phyloP scores from a whole-genome alignment of 441 rosid genomes.

The Corymbia citriodora region DNA sequence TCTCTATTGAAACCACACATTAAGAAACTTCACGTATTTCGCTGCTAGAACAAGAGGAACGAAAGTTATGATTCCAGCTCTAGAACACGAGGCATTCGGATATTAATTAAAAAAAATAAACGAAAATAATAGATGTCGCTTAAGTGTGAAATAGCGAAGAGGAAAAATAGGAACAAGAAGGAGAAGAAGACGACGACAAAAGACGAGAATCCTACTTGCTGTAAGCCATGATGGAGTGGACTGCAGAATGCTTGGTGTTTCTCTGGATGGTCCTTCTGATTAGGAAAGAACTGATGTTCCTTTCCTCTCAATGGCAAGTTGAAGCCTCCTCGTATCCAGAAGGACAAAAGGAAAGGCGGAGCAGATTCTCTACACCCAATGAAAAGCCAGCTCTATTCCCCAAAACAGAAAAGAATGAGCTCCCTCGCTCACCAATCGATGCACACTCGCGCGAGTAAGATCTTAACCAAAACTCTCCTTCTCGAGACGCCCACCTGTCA shows the following conservation, averaged over 20 bases:
- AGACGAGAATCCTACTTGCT: neutral
- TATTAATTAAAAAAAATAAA: neutral
- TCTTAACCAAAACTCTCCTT: neutral
- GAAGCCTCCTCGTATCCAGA: neutral
- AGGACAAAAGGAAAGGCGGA: neutral
- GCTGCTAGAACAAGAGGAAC: neutral
- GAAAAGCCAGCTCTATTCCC: neutral
- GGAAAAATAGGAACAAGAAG: accelerated
- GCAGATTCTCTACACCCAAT: neutral
- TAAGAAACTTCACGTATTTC: neutral
- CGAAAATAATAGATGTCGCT: accelerated
- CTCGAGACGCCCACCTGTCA: neutral
- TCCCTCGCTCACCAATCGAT: accelerated
- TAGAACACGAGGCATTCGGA: neutral
- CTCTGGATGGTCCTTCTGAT: neutral
- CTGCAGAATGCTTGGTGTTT: neutral
- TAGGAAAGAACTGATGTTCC: neutral
- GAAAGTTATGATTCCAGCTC: neutral
- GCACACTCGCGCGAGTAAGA: neutral
- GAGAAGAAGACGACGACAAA: neutral
- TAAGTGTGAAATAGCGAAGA: neutral
- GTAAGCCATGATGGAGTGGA: neutral
- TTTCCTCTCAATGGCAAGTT: neutral
- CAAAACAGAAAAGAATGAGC: neutral
- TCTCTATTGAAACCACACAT: neutral